Evolutionary conservation across 345 rosid genomes (phyloP).

Genomic region (Erucastrum elatum): DNA sequence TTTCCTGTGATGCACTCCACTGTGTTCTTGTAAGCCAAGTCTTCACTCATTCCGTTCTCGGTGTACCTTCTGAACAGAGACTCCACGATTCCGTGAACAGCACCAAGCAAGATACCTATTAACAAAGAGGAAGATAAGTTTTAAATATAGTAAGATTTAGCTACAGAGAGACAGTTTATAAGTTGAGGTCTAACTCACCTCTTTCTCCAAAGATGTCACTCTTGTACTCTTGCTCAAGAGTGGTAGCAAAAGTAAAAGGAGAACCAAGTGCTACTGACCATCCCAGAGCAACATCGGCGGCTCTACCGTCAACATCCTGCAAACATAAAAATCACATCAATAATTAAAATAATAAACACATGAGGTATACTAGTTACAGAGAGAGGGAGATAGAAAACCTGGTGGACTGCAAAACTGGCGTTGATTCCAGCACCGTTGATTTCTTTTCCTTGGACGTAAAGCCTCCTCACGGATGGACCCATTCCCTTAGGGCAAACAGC

Average conservation of each 20-base stretch:
- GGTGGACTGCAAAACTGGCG: constrained; percentile 84
- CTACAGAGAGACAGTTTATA: background rate
- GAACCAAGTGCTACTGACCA: constrained; percentile 97
- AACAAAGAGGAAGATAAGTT: background rate
- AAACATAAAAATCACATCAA: background rate
- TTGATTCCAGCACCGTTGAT: constrained; percentile 95
- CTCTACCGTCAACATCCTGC: constrained; percentile 91
- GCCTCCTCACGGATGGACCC: constrained; percentile 93
- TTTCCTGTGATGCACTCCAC: constrained; percentile 91
- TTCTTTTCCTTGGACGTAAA: constrained; percentile 88
- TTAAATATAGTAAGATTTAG: background rate
- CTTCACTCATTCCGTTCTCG: constrained; percentile 75
- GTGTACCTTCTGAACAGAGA: constrained; percentile 78
- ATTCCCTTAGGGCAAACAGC: constrained; percentile 89
- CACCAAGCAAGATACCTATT: constrained; percentile 83
- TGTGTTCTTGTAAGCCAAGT: constrained; percentile 77
- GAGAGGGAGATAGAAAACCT: constrained; percentile 45
- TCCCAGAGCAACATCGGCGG: constrained; percentile 82
- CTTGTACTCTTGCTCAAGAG: constrained; percentile 88
- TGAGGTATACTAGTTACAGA: background rate
- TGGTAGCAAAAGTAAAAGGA: constrained; percentile 86
- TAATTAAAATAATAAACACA: background rate
- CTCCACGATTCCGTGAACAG: constrained; percentile 87
- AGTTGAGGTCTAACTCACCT: constrained; percentile 44
- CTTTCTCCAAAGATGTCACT: constrained; percentile 97